A percentile compares a stretch with the other conserved stretches of the same genome.
Evolutionary conservation across 306 rosid species (phyloP).

Genomic region (Potentilla sterilis): DNA sequence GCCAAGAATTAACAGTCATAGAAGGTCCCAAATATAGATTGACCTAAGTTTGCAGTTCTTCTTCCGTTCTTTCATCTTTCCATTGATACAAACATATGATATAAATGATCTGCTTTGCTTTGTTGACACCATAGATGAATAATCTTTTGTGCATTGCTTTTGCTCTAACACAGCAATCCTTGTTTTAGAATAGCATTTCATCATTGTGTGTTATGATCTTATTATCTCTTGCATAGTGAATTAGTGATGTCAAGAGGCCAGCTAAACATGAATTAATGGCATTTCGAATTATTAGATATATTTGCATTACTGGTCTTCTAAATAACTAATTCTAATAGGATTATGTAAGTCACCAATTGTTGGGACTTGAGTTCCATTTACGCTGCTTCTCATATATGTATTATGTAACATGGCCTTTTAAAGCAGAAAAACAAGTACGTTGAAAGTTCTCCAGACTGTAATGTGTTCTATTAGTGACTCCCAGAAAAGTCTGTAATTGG

Average conservation of each 20-base stretch:
- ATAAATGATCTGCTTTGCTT: not conserved
- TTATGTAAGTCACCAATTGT: not conserved
- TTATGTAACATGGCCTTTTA: not conserved
- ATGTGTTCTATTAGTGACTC: not conserved
- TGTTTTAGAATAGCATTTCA: not conserved
- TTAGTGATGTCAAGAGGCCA: not conserved
- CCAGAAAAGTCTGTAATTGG: not conserved
- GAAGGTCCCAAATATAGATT: not conserved
- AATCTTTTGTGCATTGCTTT: not conserved
- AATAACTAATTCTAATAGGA: not conserved
- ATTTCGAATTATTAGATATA: not conserved
- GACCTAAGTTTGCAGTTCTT: not conserved
- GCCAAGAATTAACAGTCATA: not conserved
- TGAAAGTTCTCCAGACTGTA: not conserved
- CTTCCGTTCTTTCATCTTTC: not conserved
- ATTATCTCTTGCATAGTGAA: not conserved
- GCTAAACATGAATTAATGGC: not conserved
- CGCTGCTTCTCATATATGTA: not conserved
- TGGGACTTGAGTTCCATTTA: not conserved
- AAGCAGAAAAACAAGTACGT: not conserved
- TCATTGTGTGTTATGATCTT: not conserved
- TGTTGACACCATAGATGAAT: not conserved
- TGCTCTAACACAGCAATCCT: not conserved
- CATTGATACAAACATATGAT: not conserved
- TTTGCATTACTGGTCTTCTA: not conserved